Percentiles rank a stretch among this genome's conserved stretches.
Evolutionary conservation across 192 early-diverging fungal genomes (phyloP).

Genomic region (Neocallimastix lanati): DNA sequence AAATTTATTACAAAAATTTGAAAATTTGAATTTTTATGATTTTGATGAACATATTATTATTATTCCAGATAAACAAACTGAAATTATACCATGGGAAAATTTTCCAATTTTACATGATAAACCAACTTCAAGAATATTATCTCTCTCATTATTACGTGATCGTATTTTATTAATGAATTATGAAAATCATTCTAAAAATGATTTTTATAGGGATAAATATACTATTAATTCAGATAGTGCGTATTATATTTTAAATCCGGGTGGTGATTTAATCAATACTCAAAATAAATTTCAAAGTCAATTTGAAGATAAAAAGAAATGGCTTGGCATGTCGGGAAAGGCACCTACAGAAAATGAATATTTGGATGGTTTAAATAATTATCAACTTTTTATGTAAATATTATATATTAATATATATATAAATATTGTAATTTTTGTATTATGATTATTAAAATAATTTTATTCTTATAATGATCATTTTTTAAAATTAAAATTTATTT

Average conservation of each 20-base stretch:
- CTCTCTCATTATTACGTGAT: constrained; percentile 47
- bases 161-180: neutral
- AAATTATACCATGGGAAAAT: constrained; percentile 79
- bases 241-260: constrained; percentile 84
- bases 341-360: constrained; percentile 49
- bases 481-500: constrained; percentile 2
- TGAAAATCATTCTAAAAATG: neutral
- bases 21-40: neutral
- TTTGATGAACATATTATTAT: constrained; percentile 50
- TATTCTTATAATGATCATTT: too few species aligned
- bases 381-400: constrained; percentile 50
- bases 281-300: constrained; percentile 49
- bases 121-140: constrained; percentile 66
- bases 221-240: constrained; percentile 19
- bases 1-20: neutral
- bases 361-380: constrained; percentile 26
- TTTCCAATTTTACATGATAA: constrained; percentile 47
- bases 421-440: too few species aligned
- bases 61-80: constrained; percentile 66
- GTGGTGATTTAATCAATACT: constrained; percentile 64
- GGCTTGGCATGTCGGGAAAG: constrained; percentile 52
- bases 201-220: constrained; percentile 2
- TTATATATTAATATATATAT: too few species aligned
- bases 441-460: too few species aligned
- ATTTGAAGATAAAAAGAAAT: constrained; percentile 22